Percentiles rank a stretch among this genome's conserved stretches.
Conservation (phyloP, 441 rosid genomes). For the Syzygium malaccense region DNA sequence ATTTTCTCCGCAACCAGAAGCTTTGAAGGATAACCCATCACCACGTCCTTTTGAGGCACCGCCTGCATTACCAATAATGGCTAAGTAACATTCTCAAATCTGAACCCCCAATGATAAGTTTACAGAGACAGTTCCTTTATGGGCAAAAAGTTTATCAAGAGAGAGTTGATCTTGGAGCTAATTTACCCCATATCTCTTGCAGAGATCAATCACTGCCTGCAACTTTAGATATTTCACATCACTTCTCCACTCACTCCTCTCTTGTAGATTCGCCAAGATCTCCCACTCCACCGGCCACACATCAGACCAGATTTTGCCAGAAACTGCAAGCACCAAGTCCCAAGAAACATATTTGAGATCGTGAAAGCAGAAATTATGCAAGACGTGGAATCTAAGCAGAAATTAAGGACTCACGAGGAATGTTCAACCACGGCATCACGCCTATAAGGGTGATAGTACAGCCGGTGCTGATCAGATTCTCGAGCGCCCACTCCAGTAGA, state of each 20-base stretch:
- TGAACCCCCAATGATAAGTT: neutral
- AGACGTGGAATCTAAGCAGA: neutral
- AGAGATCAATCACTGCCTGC: conserved; percentile 31
- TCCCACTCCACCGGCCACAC: conserved; percentile 39
- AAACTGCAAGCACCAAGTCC: conserved; percentile 15
- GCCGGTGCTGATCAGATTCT: conserved; percentile 23
- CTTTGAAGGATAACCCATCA: conserved; percentile 40
- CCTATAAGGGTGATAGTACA: conserved; percentile 35
- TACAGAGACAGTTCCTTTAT: neutral
- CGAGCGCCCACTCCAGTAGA: conserved; percentile 41
- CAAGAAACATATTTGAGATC: neutral
- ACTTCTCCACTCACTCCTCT: conserved; percentile 13
- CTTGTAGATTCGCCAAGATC: conserved; percentile 15
- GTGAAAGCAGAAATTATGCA: neutral
- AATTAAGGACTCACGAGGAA: conserved; percentile 23
- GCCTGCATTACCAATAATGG: conserved; percentile 10
- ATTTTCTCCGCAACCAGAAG: conserved; percentile 22
- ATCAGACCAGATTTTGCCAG: conserved; percentile 26
- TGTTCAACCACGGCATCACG: conserved; percentile 51
- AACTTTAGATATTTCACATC: conserved; percentile 30
- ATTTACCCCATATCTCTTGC: conserved; percentile 30
- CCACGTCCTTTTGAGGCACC: conserved; percentile 34
- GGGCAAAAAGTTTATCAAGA: neutral
- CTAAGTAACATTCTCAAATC: neutral
- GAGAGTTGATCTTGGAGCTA: neutral